Evolutionary conservation across 2,329 filamentous ascomycete genomes (phyloP), one percentile per base, ranked within the genome.

Genomic region (Pseudodiploospora longispora): DNA sequence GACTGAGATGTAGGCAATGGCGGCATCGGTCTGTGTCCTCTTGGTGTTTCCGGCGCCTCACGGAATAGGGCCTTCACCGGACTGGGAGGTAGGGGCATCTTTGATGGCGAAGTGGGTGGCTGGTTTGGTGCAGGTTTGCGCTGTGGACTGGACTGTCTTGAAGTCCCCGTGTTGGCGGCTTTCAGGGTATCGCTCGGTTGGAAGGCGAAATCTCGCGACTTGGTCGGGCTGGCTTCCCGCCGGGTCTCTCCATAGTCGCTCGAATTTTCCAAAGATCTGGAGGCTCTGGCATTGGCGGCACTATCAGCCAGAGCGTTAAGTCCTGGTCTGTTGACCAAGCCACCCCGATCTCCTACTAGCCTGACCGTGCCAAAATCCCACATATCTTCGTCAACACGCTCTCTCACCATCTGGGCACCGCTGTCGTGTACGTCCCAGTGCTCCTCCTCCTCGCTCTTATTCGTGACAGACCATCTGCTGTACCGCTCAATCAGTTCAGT

Each of bases 301-400:
- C 85, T 83, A 48, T 90, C 87, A 52, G 87, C 89, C 81, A 95
- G 80, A 0, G 81, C 72, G 53, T 84, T 75, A 10, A 80, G 69
- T 5, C 83, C 83, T 0, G 74, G 73, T 38, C 79, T 68, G 38
- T 67, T 67, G 6, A 76, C 58, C 1, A 78, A 59, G 30, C 74
- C 75, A 48, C 82, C 80, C 29, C 79, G 75, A 43, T 83, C 80
- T 30, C 76, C 78, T n/a, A 83, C 82, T 5, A 94, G 82, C 45
- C 90, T 78, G 42, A 98, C 87, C 0, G 93, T 98, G 36, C 93
- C 93, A 69, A 98, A 98, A 63, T 98, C 93, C 93, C 93, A 98
- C 60, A 97, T 80, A 62, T 97, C 93, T 61, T 96, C 87, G 49
- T 83, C 75, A 6, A 78, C 69, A 12, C 67, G 68, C 50, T 71